Evolutionary conservation across 2,329 filamentous ascomycete genomes (phyloP).

Genomic region (Phoma herbarum): DNA sequence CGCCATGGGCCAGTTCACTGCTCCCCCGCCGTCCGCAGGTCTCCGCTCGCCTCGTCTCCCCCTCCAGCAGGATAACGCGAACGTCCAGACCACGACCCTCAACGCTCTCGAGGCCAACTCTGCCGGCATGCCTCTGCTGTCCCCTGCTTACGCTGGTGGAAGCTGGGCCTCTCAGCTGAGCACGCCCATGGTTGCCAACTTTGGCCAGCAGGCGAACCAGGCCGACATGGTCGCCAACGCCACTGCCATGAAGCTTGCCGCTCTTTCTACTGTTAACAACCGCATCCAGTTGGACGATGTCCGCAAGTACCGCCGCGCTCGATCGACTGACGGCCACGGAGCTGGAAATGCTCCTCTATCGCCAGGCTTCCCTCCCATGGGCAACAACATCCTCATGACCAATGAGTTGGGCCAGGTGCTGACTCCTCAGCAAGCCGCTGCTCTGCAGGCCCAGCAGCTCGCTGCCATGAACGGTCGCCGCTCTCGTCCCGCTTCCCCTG

Average conservation of each 20-base stretch:
- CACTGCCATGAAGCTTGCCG: slow-evolving; percentile 98
- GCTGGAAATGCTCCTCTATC: slow-evolving; percentile 69
- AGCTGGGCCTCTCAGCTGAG: slow-evolving; percentile 99
- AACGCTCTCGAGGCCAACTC: slow-evolving; percentile 73
- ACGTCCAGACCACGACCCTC: slow-evolving; percentile 85
- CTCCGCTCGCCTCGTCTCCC: slow-evolving; percentile 82
- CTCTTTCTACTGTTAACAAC: slow-evolving; percentile 97
- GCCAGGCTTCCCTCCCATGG: slow-evolving; percentile 68
- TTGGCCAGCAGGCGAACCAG: slow-evolving; percentile 72
- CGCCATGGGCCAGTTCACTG: slow-evolving; percentile 89
- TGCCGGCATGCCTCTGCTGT: slow-evolving; percentile 82
- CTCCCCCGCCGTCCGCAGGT: slow-evolving; percentile 77
- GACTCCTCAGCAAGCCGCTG: slow-evolving; percentile 64
- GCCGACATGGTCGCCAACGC: slow-evolving; percentile 99
- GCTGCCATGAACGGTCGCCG: slow-evolving; percentile 81
- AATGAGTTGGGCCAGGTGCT: slow-evolving; percentile 91
- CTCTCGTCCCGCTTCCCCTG: slow-evolving; percentile 89
- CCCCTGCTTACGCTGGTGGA: slow-evolving; percentile 79
- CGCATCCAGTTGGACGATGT: slow-evolving; percentile 96
- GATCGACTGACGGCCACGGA: slow-evolving; percentile 83
- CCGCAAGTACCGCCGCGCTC: slow-evolving; percentile 90
- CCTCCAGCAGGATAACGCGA: slow-evolving; percentile 69
- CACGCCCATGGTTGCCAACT: slow-evolving; percentile 92
- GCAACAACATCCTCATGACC: slow-evolving; percentile 88
- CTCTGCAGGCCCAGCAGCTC: slow-evolving; percentile 76